phyloP scores from a whole-genome alignment of 805 yeast species.

The Nakazawaea holstii region DNA sequence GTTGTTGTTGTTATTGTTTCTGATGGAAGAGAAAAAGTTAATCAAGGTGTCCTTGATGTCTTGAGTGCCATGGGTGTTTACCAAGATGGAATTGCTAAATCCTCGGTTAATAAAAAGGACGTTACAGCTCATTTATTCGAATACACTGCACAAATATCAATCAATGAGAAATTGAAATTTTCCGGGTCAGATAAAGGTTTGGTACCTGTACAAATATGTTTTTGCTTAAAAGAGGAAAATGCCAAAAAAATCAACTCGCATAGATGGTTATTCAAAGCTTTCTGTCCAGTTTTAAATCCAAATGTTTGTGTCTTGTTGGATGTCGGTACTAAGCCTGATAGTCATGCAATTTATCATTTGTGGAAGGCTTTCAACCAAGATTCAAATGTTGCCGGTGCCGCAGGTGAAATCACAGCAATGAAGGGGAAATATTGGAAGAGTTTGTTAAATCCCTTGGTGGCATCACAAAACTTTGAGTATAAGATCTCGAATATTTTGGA shows the following conservation, averaged over 20 bases:
- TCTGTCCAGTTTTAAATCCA: slow-evolving; percentile 89
- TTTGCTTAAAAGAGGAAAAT: slow-evolving; percentile 89
- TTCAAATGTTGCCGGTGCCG: slow-evolving; percentile 97
- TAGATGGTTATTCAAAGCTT: slow-evolving; percentile 94
- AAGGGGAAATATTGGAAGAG: slow-evolving; percentile 85
- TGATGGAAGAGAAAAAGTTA: slow-evolving; percentile 90
- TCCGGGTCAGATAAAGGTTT: slow-evolving; percentile 86
- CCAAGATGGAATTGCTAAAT: slow-evolving; percentile 96
- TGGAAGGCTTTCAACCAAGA: slow-evolving; percentile 98
- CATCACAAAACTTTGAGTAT: slow-evolving; percentile 96
- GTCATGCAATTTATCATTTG: slow-evolving; percentile 79
- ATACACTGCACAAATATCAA: slow-evolving; percentile 91
- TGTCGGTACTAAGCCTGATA: slow-evolving; percentile 97
- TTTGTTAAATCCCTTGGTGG: slow-evolving; percentile 83
- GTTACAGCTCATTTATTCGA: slow-evolving; percentile 95
- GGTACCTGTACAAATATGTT: slow-evolving; percentile 90
- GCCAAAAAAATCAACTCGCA: slow-evolving; percentile 95
- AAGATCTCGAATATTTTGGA: slow-evolving; percentile 93
- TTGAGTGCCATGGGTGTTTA: slow-evolving; percentile 94
- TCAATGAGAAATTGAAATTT: slow-evolving; percentile 84
- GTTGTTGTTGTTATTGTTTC: slow-evolving; percentile 87
- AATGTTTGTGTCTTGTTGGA: slow-evolving; percentile 85
- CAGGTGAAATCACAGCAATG: slow-evolving; percentile 95
- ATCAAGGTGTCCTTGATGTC: slow-evolving; percentile 79
- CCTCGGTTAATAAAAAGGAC: slow-evolving; percentile 83